Percentiles rank a stretch among this genome's conserved stretches.
Conservation (phyloP, 768 basidiomycete species). For the Daedaleopsis nitida region DNA sequence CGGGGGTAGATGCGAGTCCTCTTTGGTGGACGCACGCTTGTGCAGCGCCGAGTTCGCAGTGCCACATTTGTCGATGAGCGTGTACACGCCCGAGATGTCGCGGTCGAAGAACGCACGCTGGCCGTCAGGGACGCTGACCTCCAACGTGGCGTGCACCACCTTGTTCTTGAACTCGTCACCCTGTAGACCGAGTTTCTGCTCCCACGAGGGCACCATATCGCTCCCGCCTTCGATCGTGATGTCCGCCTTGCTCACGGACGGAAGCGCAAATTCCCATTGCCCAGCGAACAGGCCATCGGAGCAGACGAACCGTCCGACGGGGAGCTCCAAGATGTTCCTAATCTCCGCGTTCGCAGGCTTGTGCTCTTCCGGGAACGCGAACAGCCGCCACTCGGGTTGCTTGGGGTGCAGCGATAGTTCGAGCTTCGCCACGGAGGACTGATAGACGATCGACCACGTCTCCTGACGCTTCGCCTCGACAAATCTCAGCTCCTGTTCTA, state of each 20-base stretch:
- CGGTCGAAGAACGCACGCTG: slow-evolving; percentile 61
- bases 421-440: slow-evolving; percentile 66
- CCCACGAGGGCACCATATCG: slow-evolving; percentile 82
- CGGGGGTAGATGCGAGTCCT: slow-evolving; percentile 56
- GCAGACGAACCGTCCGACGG: slow-evolving; percentile 76
- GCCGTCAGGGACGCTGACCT: slow-evolving; percentile 57
- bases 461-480: slow-evolving; percentile 86
- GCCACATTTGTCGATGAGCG: slow-evolving; percentile 82
- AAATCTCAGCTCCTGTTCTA: slow-evolving; percentile 72
- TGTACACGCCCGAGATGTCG: slow-evolving; percentile 79
- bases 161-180: slow-evolving; percentile 67
- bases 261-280: slow-evolving; percentile 80
- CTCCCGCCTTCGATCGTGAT: slow-evolving; percentile 62
- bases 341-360: slow-evolving; percentile 82
- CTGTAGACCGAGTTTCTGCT: slow-evolving; percentile 73
- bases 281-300: slow-evolving; percentile 61
- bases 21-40: slow-evolving; percentile 48
- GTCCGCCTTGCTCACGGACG: slow-evolving; percentile 52
- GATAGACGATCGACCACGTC: slow-evolving; percentile 82
- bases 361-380: slow-evolving; percentile 61
- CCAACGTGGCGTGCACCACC: slow-evolving; percentile 65
- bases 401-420: slow-evolving; percentile 77
- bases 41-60: slow-evolving; percentile 86
- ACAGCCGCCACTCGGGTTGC: slow-evolving; percentile 87
- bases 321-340: slow-evolving; percentile 65